Evolutionary conservation across 148 eudicot species (phyloP).

Genomic region (Suaeda aralocaspica): DNA sequence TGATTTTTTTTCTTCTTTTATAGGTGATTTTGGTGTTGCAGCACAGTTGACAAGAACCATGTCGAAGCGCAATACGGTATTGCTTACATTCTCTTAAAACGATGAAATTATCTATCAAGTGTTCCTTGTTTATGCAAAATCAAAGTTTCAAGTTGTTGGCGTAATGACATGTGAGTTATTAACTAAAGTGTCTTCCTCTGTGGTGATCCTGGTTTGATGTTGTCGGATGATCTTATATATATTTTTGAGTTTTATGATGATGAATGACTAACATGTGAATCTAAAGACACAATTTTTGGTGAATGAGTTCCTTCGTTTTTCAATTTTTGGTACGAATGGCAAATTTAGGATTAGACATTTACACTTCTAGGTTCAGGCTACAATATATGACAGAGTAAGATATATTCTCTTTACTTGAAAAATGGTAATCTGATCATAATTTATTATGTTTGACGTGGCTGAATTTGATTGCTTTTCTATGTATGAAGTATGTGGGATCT

Average conservation of each 20-base stretch:
- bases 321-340: neutral
- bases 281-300: neutral
- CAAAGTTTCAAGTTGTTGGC: neutral
- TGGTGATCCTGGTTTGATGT: neutral
- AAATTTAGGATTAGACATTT: neutral
- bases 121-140: neutral
- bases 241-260: neutral
- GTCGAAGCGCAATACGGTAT: conserved; percentile 98
- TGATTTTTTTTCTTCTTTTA: conserved; percentile 16
- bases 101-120: neutral
- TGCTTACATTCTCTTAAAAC: conserved; percentile 4
- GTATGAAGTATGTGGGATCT: too few species aligned
- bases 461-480: too few species aligned
- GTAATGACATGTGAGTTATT: neutral
- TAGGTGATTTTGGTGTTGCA: conserved; percentile 99
- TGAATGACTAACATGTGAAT: neutral
- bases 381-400: neutral
- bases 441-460: too few species aligned
- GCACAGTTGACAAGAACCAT: conserved; percentile 97
- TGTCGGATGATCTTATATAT: neutral
- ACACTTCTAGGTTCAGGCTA: neutral
- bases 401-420: too few species aligned
- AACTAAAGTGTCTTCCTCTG: neutral
- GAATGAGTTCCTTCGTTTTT: neutral
- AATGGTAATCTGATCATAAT: too few species aligned